These are phyloP conservation scores for Peronospora belbahrii DNA, from an alignment of 352 stramenopile genomes.

Conservation along the genomic window DNA sequence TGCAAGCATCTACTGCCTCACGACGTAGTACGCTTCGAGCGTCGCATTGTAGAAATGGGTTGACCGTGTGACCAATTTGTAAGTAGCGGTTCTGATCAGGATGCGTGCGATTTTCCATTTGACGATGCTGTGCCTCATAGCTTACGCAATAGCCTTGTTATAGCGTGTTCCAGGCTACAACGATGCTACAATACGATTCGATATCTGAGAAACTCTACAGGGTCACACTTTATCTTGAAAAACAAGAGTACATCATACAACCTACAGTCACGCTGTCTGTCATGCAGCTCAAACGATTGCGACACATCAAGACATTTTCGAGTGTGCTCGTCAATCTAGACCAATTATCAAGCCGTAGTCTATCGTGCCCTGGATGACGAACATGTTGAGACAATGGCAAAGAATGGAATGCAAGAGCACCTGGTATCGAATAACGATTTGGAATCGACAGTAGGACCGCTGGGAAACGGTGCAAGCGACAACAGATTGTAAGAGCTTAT, in stretches of 20 bases:
- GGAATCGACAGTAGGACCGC: slow-evolving; percentile 30
- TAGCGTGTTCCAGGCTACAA: slow-evolving; percentile 27
- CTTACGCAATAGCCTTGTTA: slow-evolving; percentile 28
- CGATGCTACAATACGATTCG: slow-evolving; percentile 38
- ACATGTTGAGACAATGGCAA: slow-evolving; percentile 37
- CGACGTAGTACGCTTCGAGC: no score
- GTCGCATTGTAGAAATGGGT: no score
- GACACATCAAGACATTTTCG: slow-evolving; percentile 31
- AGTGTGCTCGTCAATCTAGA: slow-evolving; percentile 34
- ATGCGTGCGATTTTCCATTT: no score
- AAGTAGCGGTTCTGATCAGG: no score
- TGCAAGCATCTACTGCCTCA: no score
- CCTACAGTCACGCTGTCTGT: slow-evolving; percentile 31
- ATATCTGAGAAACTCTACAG: slow-evolving; percentile 39
- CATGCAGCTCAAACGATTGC: slow-evolving; percentile 30
- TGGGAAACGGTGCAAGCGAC: slow-evolving; percentile 40
- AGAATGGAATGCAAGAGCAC: slow-evolving; percentile 45
- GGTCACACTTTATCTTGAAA: slow-evolving; percentile 23
- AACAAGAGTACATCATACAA: slow-evolving; percentile 43
- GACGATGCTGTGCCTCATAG: slow-evolving; percentile 42
- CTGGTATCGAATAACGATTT: slow-evolving; percentile 33
- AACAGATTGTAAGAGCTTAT: slow-evolving; percentile 26
- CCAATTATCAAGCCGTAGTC: slow-evolving; percentile 33
- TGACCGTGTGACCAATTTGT: no score
- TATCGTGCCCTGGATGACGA: slow-evolving; percentile 27